A percentile compares a stretch with the other conserved stretches of the same genome.
These are phyloP conservation scores for Vigna angularis DNA, from an alignment of 306 rosid genomes.

Conservation along the genomic window DNA sequence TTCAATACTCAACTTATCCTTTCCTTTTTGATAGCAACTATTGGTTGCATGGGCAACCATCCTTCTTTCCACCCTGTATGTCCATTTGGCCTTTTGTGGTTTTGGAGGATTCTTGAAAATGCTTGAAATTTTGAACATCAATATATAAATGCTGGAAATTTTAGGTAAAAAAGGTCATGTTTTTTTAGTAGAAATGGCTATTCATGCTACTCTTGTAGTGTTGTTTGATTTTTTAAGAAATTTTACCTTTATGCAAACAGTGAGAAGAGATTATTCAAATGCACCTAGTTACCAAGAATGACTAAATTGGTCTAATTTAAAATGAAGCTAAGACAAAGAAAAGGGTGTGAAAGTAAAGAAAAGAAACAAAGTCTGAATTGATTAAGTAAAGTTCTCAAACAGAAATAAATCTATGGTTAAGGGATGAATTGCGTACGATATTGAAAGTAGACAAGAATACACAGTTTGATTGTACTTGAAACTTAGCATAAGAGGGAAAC, in stretches of 20 bases:
- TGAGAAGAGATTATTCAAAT: conserved; percentile 1
- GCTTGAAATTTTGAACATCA: conserved; percentile 34
- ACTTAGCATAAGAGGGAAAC: conserved; percentile 42
- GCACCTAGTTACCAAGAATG: conserved; percentile 20
- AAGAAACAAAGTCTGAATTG: not conserved
- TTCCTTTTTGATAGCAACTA: conserved; percentile 36
- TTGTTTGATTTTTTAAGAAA: conserved; percentile 23
- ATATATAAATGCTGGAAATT: conserved; percentile 25
- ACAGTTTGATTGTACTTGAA: conserved; percentile 42
- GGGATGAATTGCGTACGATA: conserved; percentile 38
- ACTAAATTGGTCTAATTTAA: conserved; percentile 19
- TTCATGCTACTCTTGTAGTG: conserved; percentile 7
- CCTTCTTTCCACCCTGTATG: conserved; percentile 1
- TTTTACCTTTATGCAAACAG: conserved; percentile 19
- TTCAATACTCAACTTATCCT: conserved; percentile 27
- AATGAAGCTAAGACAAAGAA: conserved; percentile 31
- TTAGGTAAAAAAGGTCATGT: conserved; percentile 25
- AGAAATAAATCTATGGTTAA: conserved; percentile 17
- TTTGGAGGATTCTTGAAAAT: conserved; percentile 18
- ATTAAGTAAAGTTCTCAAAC: conserved; percentile 27
- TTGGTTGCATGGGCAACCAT: conserved; percentile 38
- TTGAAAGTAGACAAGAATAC: conserved; percentile 34
- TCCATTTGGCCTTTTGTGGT: conserved; percentile 33
- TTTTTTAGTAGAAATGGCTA: conserved; percentile 23
- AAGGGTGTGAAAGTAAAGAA: conserved; percentile 27